Evolutionary conservation across 805 yeast species (phyloP).

Genomic region (Saccharomyces mikatae): DNA sequence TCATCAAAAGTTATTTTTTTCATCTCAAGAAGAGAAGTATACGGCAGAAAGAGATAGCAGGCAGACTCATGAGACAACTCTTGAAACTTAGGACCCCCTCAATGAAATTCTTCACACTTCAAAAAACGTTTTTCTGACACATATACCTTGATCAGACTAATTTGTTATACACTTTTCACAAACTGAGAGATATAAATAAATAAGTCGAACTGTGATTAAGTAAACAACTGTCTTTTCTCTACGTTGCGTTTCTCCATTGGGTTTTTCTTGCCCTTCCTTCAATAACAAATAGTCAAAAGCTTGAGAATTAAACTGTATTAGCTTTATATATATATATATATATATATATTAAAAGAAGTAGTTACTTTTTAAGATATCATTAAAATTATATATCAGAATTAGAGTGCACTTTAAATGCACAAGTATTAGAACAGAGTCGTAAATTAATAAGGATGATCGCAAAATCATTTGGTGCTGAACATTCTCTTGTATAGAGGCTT

Average conservation of each 20-base stretch:
- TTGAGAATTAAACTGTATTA: neutral
- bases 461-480: neutral
- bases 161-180: too few species aligned
- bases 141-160: neutral
- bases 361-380: neutral
- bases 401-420: neutral
- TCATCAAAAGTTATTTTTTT: neutral
- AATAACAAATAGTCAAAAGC: neutral
- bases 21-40: neutral
- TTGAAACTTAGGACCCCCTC: neutral
- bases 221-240: neutral
- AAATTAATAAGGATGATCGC: neutral
- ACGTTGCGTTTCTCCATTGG: neutral
- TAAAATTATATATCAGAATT: neutral
- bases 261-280: neutral
- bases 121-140: neutral
- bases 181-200: neutral
- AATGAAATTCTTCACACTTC: neutral
- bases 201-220: neutral
- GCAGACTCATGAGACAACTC: neutral
- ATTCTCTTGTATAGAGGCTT: slow-evolving; percentile 12
- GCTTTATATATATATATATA: neutral
- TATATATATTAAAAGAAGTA: neutral
- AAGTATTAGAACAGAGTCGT: neutral
- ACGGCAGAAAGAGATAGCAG: neutral